Conservation (phyloP, 2,329 filamentous ascomycete genomes). For the Monosporascus cannonballus region DNA sequence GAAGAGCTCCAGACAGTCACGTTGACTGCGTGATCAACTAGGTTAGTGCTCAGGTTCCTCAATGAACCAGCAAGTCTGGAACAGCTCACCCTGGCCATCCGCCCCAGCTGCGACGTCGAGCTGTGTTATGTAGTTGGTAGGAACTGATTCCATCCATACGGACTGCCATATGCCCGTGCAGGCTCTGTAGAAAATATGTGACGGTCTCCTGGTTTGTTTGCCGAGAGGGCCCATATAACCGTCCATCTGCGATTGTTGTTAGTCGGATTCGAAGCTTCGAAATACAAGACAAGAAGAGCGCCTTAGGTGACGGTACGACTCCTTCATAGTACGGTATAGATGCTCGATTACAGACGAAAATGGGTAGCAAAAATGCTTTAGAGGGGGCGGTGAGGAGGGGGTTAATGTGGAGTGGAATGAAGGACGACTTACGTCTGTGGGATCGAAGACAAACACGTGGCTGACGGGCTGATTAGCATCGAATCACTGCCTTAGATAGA, state of each 20-base stretch:
- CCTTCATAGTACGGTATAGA: too few relatives aligned
- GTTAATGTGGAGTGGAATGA: not conserved
- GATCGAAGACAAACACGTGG: slow-evolving; percentile 61
- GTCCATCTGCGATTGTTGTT: not conserved
- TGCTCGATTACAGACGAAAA: too few relatives aligned
- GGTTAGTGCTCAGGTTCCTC: not conserved
- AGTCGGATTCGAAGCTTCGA: not conserved
- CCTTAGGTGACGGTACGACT: too few relatives aligned
- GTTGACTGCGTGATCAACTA: slow-evolving; percentile 36
- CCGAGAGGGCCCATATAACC: slow-evolving; percentile 56
- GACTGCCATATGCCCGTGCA: slow-evolving; percentile 71
- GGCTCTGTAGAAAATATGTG: slow-evolving; percentile 65
- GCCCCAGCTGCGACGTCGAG: slow-evolving; percentile 54
- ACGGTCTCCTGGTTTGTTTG: slow-evolving; percentile 52
- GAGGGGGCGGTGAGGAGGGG: not conserved
- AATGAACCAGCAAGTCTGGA: not conserved
- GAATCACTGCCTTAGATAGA: not conserved
- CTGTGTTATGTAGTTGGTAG: slow-evolving; percentile 48
- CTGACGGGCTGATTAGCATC: slow-evolving; percentile 26
- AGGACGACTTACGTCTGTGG: slow-evolving; percentile 44
- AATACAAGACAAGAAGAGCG: not conserved
- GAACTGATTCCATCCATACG: slow-evolving; percentile 64
- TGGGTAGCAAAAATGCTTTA: not conserved
- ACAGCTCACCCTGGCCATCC: slow-evolving; percentile 41
- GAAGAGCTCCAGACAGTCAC: slow-evolving; percentile 45